Evolutionary conservation across 768 basidiomycete species (phyloP), one percentile per base, ranked within the genome.

Genomic region (Rossbeevera mucosa): DNA sequence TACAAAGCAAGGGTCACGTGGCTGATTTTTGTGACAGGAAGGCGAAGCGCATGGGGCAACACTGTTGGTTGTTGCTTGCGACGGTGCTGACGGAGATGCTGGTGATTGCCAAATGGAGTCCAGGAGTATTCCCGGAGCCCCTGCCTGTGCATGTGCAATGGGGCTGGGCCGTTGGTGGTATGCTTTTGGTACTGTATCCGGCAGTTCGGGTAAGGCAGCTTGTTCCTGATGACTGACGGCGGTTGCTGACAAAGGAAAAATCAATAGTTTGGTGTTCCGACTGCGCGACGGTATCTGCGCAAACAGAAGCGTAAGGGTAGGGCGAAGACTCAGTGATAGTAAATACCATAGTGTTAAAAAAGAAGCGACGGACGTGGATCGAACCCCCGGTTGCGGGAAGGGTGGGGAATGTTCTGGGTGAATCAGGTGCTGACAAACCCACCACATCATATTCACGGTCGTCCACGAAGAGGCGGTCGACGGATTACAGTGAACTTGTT

Each of bases 1-100:
- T 14, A 45, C 7, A 7, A 30, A 26, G 30, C 24, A n/a, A 33
- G 14, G 2, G 26, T 45, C 52, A 36, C 47, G 44, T 55, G 51
- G 25, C 48, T 54, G 5, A 53, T 11, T n/a, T 5, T 9, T 22
- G 21, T 2, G 14, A n/a, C 61, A 92, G 91, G 61, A 83, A 76
- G 59, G 85, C 88, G n/a, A 83, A 84, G 56, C 80, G 91, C 51
- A 92, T 93, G 91, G 91, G 91, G 2, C 88, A 91, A 59, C 91
- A 93, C 63, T 83, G 85, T 29, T 92, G 91, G 91, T 73, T 93
- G 38, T 73, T 93, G 54, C 79, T 91, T 46, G 90, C 91, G 28
- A 93, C 91, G n/a, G 83, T 91, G 55, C 61, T 82, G 52, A 92
- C 91, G 13, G 91, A 93, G 66, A 67, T 91, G 30, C 74, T 93